Conservation (phyloP, 148 eudicot species). For the Chenopodium album region DNA sequence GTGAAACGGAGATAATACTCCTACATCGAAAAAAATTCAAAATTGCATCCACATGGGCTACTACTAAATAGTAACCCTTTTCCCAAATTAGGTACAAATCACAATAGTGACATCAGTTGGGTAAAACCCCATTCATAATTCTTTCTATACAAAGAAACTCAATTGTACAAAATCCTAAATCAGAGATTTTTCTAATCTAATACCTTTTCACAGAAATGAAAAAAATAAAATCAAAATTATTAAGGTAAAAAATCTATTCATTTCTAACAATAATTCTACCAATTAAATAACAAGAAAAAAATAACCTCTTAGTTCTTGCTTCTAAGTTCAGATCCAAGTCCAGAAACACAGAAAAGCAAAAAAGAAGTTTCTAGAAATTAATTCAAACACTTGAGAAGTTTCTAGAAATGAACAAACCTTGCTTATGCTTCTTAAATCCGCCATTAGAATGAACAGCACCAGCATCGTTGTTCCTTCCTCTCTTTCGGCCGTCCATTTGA, state of each 20-base stretch:
- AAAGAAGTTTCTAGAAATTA: background rate
- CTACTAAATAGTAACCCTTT: too few relatives aligned
- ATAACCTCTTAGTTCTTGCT: background rate
- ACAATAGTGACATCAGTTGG: background rate
- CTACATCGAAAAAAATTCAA: too few relatives aligned
- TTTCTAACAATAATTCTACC: too few relatives aligned
- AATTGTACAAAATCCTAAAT: background rate
- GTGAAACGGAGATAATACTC: too few relatives aligned
- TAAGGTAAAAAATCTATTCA: too few relatives aligned
- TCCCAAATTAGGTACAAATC: background rate
- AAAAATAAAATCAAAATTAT: too few relatives aligned
- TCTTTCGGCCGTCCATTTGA: constrained; percentile 46
- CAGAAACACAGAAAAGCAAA: background rate
- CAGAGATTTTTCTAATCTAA: background rate
- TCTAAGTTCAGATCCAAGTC: constrained; percentile 30
- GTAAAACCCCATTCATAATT: background rate
- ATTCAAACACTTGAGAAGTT: background rate
- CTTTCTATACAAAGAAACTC: background rate
- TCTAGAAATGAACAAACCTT: constrained; percentile 31
- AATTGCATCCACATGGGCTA: too few relatives aligned
- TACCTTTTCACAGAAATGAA: background rate
- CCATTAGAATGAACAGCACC: constrained; percentile 37
- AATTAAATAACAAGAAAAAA: too few relatives aligned
- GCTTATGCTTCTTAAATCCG: constrained; percentile 46
- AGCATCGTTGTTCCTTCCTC: constrained; percentile 29